Evolutionary conservation across 805 yeast species (phyloP).

Genomic region (Sugiyamaella floridensis): DNA sequence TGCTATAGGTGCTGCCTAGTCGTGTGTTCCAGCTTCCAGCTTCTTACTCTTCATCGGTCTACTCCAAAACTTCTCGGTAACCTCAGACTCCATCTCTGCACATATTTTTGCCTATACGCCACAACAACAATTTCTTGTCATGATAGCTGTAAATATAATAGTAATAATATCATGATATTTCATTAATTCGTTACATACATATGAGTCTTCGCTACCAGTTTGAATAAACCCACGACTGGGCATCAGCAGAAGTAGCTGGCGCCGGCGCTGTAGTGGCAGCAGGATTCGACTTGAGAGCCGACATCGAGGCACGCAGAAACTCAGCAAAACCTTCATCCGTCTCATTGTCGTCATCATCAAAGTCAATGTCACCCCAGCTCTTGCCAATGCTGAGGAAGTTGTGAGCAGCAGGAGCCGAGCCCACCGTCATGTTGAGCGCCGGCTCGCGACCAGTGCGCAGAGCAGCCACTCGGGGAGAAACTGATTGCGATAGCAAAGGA

Average conservation of each 20-base stretch:
- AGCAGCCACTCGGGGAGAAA: not conserved
- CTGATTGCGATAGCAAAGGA: not conserved
- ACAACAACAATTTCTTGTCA: not conserved
- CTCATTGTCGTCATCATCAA: conserved; percentile 23
- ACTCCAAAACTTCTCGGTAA: no score
- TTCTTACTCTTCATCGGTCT: no score
- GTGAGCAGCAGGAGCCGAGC: conserved; percentile 17
- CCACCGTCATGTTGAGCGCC: conserved; percentile 3
- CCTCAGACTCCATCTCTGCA: not conserved
- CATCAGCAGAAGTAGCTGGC: not conserved
- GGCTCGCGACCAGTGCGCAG: not conserved
- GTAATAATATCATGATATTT: not conserved
- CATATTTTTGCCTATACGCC: not conserved
- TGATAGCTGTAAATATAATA: no score
- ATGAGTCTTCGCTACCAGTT: not conserved
- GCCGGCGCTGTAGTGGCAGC: not conserved
- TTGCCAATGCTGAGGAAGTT: conserved; percentile 25
- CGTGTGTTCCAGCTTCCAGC: not conserved
- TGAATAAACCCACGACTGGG: not conserved
- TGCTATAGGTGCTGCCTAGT: not conserved
- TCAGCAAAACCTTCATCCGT: conserved; percentile 6
- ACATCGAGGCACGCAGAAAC: conserved; percentile 1
- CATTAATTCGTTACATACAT: not conserved
- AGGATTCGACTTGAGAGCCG: not conserved
- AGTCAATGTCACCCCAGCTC: conserved; percentile 26